Evolutionary conservation across 148 eudicot genomes (phyloP), one percentile per base, ranked within the genome.

Genomic region (Spergularia bocconei): DNA sequence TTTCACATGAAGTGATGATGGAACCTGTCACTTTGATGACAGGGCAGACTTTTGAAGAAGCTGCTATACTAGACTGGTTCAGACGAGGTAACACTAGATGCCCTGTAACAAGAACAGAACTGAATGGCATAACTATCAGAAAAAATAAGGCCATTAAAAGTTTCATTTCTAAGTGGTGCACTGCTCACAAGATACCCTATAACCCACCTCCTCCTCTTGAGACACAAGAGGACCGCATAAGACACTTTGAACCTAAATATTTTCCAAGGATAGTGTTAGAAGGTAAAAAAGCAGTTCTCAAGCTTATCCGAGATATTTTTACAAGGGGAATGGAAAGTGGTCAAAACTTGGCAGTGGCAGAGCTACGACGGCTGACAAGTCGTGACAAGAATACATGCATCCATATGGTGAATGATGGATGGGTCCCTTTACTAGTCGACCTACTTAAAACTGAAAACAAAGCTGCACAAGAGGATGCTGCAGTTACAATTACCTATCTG

Each of bases 1-100:
- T 70, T 25, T 62, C 80, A 63, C 75, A 62, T 62, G 80, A 70
- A 3, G 14, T 61, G 39, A 77, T 77, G 75, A 25, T 63, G 62
- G 70, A 61, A 36, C 75, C 75, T n/a, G 54, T 70, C 67, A 63
- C 41, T 48, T 63, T 77, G 70, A n/a, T 20, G 21, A 77, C 69
- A 29, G 69, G 75, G 47, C 74, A 76, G 6, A 77, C 70, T 50
- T 70, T 60, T 53, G 80, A 70, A n/a, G 15, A 36, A 54, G 21
- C 67, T 17, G 57, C 75, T 20, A 77, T 70, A 53, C 41, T 41
- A 51, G 7, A 38, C 19, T 77, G 75, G 75, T 62, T 70, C 20
- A 19, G 19, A 53, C 8, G 16, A n/a, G 59, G 70, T 36, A 39
- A 54, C 11, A 36, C 51, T 6, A 63, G 5, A 53, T 77, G 75